Conservation (phyloP, 169 alveolate species). For the Amoebophrya sp. region DNA sequence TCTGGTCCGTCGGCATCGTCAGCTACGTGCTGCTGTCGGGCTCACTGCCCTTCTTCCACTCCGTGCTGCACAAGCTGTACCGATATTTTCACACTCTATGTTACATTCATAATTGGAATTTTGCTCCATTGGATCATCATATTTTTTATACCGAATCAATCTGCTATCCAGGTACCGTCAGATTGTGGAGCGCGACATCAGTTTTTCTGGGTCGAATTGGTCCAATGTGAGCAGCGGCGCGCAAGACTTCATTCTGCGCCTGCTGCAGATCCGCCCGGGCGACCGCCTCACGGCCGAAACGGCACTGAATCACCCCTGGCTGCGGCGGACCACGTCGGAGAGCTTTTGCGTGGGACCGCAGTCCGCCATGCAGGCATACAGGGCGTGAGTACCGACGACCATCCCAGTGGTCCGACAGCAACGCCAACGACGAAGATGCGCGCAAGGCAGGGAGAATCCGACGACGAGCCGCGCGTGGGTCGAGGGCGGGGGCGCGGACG, state of each 20-base stretch:
- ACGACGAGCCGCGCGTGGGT: too few species aligned
- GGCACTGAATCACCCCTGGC: too few species aligned
- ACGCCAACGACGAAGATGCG: too few species aligned
- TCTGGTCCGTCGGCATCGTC: constrained; percentile 42
- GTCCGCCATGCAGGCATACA: too few species aligned
- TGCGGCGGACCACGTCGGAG: too few species aligned
- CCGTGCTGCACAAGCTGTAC: constrained; percentile 30
- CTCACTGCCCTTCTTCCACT: constrained; percentile 41
- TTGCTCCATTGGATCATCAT: background rate
- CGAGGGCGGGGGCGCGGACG: too few species aligned
- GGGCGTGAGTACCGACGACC: too few species aligned
- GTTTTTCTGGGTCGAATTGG: background rate
- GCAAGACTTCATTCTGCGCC: constrained; percentile 36
- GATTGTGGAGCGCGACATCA: constrained; percentile 40
- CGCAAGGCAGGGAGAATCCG: too few species aligned
- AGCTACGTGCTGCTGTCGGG: constrained; percentile 42
- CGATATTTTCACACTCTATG: background rate
- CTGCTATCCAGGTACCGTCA: constrained; percentile 27
- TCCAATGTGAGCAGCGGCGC: background rate
- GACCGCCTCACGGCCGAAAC: constrained; percentile 45
- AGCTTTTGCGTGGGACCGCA: too few species aligned
- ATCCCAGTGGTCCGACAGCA: too few species aligned
- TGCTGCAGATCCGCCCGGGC: constrained; percentile 37
- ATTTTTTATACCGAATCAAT: background rate
- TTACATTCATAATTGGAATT: background rate